These are phyloP conservation scores for Zygotorulaspora florentina DNA, from an alignment of 805 yeast species.

Conservation along the genomic window DNA sequence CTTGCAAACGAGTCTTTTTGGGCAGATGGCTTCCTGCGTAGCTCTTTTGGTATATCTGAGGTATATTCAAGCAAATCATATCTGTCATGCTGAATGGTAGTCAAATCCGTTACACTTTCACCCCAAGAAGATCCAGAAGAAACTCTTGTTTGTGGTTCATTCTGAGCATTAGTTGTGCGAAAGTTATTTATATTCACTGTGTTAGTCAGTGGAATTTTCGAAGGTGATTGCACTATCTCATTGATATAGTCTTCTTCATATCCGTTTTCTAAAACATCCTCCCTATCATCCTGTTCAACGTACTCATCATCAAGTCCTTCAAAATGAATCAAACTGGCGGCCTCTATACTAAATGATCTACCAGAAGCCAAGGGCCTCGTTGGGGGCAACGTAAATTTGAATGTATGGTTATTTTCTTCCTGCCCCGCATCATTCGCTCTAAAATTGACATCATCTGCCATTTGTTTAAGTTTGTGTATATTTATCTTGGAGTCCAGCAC, in stretches of 20 bases:
- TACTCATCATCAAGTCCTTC: conserved; percentile 9
- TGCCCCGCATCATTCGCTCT: conserved; percentile 3
- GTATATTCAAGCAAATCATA: conserved; percentile 15
- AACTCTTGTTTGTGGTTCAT: conserved; percentile 15
- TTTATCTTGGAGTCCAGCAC: conserved; percentile 13
- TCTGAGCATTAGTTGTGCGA: conserved; percentile 1
- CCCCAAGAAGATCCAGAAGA: conserved; percentile 29
- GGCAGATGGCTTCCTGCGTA: background rate
- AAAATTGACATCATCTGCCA: conserved; percentile 16
- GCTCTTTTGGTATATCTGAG: conserved; percentile 2
- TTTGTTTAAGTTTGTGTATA: conserved; percentile 16
- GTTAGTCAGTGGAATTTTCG: conserved; percentile 28
- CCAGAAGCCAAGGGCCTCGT: conserved; percentile 23
- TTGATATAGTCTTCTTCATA: conserved; percentile 12
- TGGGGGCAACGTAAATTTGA: conserved; percentile 20
- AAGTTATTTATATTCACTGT: conserved; percentile 26
- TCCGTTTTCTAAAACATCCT: background rate
- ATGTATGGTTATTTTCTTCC: conserved; percentile 1
- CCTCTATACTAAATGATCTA: background rate
- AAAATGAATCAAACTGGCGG: conserved; percentile 11
- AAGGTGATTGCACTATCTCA: conserved; percentile 21
- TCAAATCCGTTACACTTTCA: conserved; percentile 21
- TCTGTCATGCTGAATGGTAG: conserved; percentile 17
- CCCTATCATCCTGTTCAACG: conserved; percentile 8
- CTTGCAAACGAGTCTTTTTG: conserved; percentile 1